Conservation (phyloP, 176 grass and related monocot species). For the Hyparrhenia diplandra region DNA sequence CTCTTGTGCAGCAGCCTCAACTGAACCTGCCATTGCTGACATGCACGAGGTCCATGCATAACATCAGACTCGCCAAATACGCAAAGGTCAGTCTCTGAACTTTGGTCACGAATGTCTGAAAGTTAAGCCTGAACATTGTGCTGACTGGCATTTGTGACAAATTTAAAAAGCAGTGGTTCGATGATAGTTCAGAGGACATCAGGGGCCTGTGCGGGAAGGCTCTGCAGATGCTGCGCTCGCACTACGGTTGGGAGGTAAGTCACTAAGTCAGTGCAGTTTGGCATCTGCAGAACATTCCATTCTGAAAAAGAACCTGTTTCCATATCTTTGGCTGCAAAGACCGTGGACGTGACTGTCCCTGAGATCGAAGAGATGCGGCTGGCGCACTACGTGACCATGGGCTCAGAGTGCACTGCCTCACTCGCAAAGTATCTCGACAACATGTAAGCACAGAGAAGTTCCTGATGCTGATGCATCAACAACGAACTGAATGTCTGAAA, state of each 20-base stretch:
- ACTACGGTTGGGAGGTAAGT: conserved; percentile 82
- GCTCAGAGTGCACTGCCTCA: conserved; percentile 78
- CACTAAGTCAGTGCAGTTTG: neutral
- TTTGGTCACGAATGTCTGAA: rapidly evolving
- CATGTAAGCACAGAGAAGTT: conserved; percentile 33
- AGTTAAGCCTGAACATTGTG: neutral
- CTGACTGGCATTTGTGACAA: neutral
- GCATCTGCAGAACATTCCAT: neutral
- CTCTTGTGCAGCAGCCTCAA: conserved; percentile 27
- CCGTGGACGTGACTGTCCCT: conserved; percentile 61
- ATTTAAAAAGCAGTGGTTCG: conserved; percentile 60
- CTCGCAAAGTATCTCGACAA: conserved; percentile 55
- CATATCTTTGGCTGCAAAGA: conserved; percentile 9
- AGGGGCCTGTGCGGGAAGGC: conserved; percentile 61
- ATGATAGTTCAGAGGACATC: conserved; percentile 64
- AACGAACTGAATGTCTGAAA: neutral
- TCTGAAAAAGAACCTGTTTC: neutral
- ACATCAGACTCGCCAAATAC: conserved; percentile 74
- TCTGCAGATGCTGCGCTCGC: conserved; percentile 39
- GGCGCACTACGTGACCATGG: conserved; percentile 88
- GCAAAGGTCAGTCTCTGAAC: conserved; percentile 10
- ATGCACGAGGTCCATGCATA: conserved; percentile 27
- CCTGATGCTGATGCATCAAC: neutral
- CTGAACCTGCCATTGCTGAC: conserved; percentile 67
- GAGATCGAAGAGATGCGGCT: conserved; percentile 93